These are phyloP conservation scores for Phytophthora hybrid DNA, from an alignment of 352 stramenopile species.

Conservation along the genomic window DNA sequence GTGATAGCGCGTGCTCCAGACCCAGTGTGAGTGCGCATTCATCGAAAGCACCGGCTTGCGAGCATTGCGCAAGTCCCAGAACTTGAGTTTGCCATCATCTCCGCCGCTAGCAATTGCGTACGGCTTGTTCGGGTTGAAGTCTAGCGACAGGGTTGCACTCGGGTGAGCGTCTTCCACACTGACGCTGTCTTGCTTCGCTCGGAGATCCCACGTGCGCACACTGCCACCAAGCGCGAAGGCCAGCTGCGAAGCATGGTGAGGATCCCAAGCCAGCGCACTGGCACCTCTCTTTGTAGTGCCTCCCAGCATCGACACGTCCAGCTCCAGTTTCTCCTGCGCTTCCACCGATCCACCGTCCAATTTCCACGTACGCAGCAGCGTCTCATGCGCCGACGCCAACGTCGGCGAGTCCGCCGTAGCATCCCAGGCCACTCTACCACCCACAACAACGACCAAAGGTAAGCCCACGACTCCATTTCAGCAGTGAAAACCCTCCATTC, in stretches of 20 bases:
- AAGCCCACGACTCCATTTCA: conserved; percentile 1
- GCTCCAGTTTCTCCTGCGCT: conserved; percentile 52
- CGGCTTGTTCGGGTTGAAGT: conserved; percentile 99
- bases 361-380: conserved; percentile 63
- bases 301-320: conserved; percentile 60
- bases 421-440: conserved; percentile 55
- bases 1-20: conserved; percentile 95
- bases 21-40: conserved; percentile 94
- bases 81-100: conserved; percentile 96
- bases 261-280: conserved; percentile 77
- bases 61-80: conserved; percentile 96
- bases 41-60: conserved; percentile 86
- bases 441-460: not conserved
- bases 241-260: conserved; percentile 77
- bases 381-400: conserved; percentile 55
- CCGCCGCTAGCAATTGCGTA: conserved; percentile 92
- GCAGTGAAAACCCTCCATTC: not conserved
- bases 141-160: conserved; percentile 82
- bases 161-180: conserved; percentile 71
- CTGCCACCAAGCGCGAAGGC: conserved; percentile 67
- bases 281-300: conserved; percentile 40
- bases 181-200: conserved; percentile 50
- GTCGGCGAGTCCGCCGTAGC: conserved; percentile 27
- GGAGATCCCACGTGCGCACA: conserved; percentile 83
- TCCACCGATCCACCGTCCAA: conserved; percentile 43